Evolutionary conservation across 768 basidiomycete species (phyloP).

Genomic region (Lentinula guzmanii): DNA sequence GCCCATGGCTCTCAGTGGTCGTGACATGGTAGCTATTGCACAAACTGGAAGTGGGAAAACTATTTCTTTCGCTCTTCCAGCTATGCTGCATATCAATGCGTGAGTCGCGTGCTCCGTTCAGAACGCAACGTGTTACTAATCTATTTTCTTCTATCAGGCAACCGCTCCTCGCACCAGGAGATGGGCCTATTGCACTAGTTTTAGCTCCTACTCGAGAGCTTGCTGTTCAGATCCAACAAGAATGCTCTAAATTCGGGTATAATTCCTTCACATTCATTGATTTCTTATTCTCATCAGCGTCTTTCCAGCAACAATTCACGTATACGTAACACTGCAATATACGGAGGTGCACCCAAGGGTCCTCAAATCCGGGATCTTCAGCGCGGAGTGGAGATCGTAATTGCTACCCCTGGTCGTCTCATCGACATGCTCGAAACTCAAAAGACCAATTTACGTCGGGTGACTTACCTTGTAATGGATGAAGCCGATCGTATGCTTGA

Average conservation of each 20-base stretch:
- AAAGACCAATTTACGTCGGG: conserved; percentile 92
- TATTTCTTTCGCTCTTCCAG: conserved; percentile 95
- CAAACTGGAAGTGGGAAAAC: conserved; percentile 99
- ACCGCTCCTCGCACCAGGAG: conserved; percentile 87
- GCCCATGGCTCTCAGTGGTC: conserved; percentile 96
- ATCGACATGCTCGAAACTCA: conserved; percentile 98
- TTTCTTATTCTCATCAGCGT: background rate
- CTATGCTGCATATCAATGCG: conserved; percentile 99
- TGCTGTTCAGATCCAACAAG: conserved; percentile 97
- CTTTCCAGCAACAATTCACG: conserved; percentile 71
- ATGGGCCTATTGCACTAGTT: conserved; percentile 95
- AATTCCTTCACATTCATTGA: conserved; percentile 14
- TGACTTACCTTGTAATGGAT: conserved; percentile 96
- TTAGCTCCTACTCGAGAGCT: conserved; percentile 97
- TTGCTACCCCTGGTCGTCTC: conserved; percentile 96
- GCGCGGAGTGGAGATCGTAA: conserved; percentile 95
- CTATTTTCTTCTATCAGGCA: conserved; percentile 38
- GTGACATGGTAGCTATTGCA: conserved; percentile 94
- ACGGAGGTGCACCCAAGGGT: conserved; percentile 98
- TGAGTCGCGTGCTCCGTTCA: conserved; percentile 29
- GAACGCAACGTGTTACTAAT: background rate
- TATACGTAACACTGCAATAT: conserved; percentile 97
- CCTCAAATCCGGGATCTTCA: conserved; percentile 97
- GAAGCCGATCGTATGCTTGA: conserved; percentile 99
- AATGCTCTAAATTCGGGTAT: conserved; percentile 96